Percentiles rank a stretch among this genome's conserved stretches.
These are phyloP conservation scores for Aspergillus brasiliensis DNA, from an alignment of 2,329 filamentous ascomycete genomes.

Conservation along the genomic window DNA sequence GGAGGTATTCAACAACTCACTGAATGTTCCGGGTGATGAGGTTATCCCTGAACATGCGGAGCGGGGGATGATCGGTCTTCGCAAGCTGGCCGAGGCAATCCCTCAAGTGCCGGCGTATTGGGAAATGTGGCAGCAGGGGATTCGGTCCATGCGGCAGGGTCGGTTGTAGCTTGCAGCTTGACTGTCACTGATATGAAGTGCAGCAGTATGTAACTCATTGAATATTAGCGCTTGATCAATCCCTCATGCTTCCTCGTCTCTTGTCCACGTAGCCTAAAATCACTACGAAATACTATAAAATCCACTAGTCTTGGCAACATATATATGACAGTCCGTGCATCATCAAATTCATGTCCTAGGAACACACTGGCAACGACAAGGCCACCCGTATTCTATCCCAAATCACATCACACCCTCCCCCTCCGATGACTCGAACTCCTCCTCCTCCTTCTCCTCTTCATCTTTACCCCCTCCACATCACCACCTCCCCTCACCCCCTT, in stretches of 20 bases:
- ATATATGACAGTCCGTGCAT: no score
- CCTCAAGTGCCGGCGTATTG: slow-evolving; percentile 27
- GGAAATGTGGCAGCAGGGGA: slow-evolving; percentile 8
- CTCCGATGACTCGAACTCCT: background rate
- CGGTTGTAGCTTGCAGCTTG: background rate
- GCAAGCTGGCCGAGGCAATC: slow-evolving; percentile 19
- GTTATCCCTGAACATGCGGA: slow-evolving; percentile 28
- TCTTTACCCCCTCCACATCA: background rate
- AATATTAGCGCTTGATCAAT: no score
- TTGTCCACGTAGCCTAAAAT: no score
- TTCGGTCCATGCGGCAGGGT: background rate
- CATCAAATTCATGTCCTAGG: no score
- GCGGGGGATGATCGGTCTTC: slow-evolving; percentile 26
- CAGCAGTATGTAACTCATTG: no score
- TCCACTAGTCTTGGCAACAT: no score
- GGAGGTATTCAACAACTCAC: slow-evolving; percentile 37
- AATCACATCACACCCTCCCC: no score
- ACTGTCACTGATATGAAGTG: no score
- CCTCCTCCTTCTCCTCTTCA: background rate
- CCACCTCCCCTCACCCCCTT: background rate
- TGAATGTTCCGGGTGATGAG: slow-evolving; percentile 22
- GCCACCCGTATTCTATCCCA: no score
- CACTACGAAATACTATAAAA: no score
- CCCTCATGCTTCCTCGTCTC: no score
- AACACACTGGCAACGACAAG: no score